phyloP scores from a whole-genome alignment of 192 early-diverging fungal genomes.

The Coemansia sp. region DNA sequence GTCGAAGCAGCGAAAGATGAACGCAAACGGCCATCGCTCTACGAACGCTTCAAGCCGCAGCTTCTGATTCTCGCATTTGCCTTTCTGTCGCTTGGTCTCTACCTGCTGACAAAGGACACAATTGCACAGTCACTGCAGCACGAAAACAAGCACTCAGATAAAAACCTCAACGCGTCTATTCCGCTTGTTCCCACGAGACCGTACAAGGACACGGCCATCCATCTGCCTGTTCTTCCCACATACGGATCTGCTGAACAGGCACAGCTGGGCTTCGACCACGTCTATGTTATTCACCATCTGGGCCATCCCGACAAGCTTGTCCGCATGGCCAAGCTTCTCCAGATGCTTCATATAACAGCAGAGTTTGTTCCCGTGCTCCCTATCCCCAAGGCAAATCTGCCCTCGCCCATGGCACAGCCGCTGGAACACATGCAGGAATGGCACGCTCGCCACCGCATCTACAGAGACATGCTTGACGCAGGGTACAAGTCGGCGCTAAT shows the following conservation, averaged over 20 bases:
- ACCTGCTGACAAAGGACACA: not conserved
- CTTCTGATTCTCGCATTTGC: not conserved
- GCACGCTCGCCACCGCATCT: constrained; percentile 20
- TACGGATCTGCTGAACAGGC: constrained; percentile 13
- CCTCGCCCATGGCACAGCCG: not conserved
- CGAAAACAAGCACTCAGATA: constrained; percentile 1
- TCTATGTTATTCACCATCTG: constrained; percentile 35
- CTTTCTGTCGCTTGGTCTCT: not conserved
- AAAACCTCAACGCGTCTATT: constrained; percentile 1
- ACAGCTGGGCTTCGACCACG: constrained; percentile 31
- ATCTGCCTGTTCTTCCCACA: constrained; percentile 15
- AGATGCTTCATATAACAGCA: constrained; percentile 25
- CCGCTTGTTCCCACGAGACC: constrained; percentile 4
- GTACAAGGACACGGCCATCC: constrained; percentile 18
- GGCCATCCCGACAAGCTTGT: constrained; percentile 13
- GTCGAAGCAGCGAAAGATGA: not conserved
- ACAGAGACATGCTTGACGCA: constrained; percentile 22
- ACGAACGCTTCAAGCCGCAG: constrained; percentile 1
- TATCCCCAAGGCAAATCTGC: not conserved
- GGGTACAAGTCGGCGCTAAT: constrained; percentile 27
- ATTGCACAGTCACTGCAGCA: not conserved
- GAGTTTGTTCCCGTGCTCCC: constrained; percentile 34
- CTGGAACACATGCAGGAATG: constrained; percentile 14
- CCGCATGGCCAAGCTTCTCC: constrained; percentile 25
- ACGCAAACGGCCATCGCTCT: not conserved